Base-by-base conservation (phyloP, 2,329 filamentous ascomycete genomes). In the Alternaria hordeiaustralica region DNA sequence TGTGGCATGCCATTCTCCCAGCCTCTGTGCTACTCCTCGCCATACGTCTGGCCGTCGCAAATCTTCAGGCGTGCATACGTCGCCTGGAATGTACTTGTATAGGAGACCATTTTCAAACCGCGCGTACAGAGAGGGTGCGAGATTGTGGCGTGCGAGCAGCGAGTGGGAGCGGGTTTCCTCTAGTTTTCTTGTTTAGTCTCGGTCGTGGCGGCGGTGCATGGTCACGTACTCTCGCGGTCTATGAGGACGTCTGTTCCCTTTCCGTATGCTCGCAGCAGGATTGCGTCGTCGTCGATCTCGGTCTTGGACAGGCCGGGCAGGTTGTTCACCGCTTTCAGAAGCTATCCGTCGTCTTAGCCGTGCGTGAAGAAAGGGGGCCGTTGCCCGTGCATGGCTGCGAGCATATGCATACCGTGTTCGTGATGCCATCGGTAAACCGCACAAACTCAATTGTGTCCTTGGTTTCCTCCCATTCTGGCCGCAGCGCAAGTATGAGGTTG, bases 371-470 rank as follows among this genome's bases (percentile, higher is more conserved):
- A 36, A 55, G 11, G 45, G 41, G 25, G 51, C 44, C 44, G 44
- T 53, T 10, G 44, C 15, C 46, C 50, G n/a, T 26, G n/a, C 4
- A 30, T 45, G 54, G 13, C 26, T 61, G 53, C 30, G 15, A 50
- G 57, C 26, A 18, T 33, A 58, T 51, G 84, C 86, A 71, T 82
- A 89, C 87, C 69, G 94, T 98, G 82, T 99, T 99, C 70, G 96
- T 99, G 82, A 98, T 99, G 77, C 96, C 96, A 76, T 99, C 96
- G 43, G 94, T 99, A 84, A 98, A 99, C 68, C 92, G 90, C 70
- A 93, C 87, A 77, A 98, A 93, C 75, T 96, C 90, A 73, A 99
- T 87, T 46, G 90, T 87, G 61, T 92, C 91, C 68, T 90, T 88
- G 36, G 87, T 84, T 51, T 87, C 86, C 70, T 89, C 86, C 96